Evolutionary conservation across 108 stramenopile species (phyloP).

Genomic region (Skeletonema costatum): DNA sequence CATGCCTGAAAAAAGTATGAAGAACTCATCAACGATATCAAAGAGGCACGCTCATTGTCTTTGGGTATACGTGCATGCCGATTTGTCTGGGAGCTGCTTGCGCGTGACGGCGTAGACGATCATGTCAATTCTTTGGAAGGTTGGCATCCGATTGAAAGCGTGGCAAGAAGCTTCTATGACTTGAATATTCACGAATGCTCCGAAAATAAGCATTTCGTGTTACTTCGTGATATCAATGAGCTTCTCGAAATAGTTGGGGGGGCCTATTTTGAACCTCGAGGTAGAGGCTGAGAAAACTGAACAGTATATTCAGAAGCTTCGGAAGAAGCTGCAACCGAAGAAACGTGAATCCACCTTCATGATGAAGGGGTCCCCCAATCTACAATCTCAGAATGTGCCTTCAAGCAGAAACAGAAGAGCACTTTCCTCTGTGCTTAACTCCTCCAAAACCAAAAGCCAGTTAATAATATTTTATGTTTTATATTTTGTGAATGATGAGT

Average conservation of each 20-base stretch:
- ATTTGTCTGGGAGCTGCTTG: slow-evolving; percentile 49
- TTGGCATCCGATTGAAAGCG: slow-evolving; percentile 43
- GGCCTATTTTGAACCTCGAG: slow-evolving; percentile 10
- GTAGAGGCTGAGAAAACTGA: slow-evolving; percentile 20
- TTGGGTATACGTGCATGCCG: slow-evolving; percentile 46
- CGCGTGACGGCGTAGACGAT: slow-evolving; percentile 50
- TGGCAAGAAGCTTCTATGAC: slow-evolving; percentile 31
- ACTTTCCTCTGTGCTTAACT: slow-evolving; percentile 21
- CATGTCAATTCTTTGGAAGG: slow-evolving; percentile 46
- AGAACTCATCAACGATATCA: slow-evolving; percentile 46
- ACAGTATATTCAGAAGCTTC: slow-evolving; percentile 20
- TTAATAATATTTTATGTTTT: neutral
- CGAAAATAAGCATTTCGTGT: slow-evolving; percentile 28
- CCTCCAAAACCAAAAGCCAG: neutral
- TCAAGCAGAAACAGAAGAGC: slow-evolving; percentile 30
- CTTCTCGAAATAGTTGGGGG: slow-evolving; percentile 17
- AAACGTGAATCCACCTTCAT: neutral
- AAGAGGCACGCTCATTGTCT: slow-evolving; percentile 40
- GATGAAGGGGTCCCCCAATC: slow-evolving; percentile 17
- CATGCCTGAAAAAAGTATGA: slow-evolving; percentile 23
- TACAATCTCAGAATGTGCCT: slow-evolving; percentile 21
- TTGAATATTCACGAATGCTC: slow-evolving; percentile 28
- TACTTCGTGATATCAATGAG: slow-evolving; percentile 25
- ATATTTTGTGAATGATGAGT: too few species aligned
- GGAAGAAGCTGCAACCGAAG: slow-evolving; percentile 14